Base-by-base conservation (phyloP, 106 monocot species). In the Dactylorhiza incarnata region DNA sequence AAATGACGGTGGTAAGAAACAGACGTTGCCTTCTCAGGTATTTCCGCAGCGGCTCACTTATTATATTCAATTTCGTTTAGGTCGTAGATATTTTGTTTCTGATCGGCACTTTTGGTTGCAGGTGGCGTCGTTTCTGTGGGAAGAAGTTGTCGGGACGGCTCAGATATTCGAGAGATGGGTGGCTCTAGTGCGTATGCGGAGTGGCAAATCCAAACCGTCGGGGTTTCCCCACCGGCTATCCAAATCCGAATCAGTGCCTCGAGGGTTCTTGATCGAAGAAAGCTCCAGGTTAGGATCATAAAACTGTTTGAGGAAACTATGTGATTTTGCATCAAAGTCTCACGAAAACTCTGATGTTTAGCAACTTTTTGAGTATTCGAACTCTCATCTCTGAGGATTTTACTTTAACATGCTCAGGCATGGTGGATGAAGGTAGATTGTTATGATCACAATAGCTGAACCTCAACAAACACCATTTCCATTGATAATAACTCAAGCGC, bases 121-220 rank as follows among this genome's bases (percentile, higher is more conserved):
- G 79, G 79, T 80, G 50, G 73, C 61, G 10, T 80, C 79, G 43
- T 67, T 80, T 44, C 74, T 80, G 50, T 80, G 62, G 62, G 79
- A 74, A 3, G 79, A 80, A 74, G 79, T 67, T 4, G 50, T 73
- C 2, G 79, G 17, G 22, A 80, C 65, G 19, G 66, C 26, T 15
- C 74, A 80, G 53, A 11, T 65, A 23, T 53, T 80, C 45, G 80
- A 80, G 74, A 68, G 47, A 68, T 80, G 80, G 80, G 74, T 80
- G 8, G 80, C 80, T 69, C 63, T 80, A 29, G 74, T 80, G 68
- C 66, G 80, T 48, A 75, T 74, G 51, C 49, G 80, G 68, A 80
- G 80, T 43, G 74, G 75, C 49, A 43, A 54, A 10, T 75, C 54
- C 74, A 63, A 49, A 74, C 80, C 74, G n/a, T 80, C 80, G 52